Evolutionary conservation across 768 basidiomycete species (phyloP).

Genomic region (Boletales sp.): DNA sequence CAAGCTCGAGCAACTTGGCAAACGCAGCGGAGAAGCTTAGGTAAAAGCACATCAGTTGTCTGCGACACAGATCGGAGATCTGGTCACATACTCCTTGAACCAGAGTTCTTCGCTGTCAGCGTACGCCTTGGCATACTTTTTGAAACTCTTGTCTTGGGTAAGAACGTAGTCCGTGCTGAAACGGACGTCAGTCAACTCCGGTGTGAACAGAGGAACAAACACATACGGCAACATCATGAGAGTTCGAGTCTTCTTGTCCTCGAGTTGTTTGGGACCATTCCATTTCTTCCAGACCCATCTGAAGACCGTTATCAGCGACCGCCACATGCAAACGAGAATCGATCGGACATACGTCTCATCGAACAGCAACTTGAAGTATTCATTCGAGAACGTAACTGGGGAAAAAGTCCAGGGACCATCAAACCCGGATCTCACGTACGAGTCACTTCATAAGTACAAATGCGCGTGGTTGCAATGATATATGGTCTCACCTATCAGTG

Average conservation of each 20-base stretch:
- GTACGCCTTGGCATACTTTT: conserved; percentile 83
- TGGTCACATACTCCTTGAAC: conserved; percentile 81
- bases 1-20: conserved; percentile 83
- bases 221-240: conserved; percentile 96
- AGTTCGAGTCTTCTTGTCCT: conserved; percentile 83
- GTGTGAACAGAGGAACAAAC: background rate
- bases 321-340: background rate
- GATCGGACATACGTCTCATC: conserved; percentile 62
- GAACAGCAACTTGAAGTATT: conserved; percentile 81
- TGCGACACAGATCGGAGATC: background rate
- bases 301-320: background rate
- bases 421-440: conserved; percentile 58
- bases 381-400: conserved; percentile 83
- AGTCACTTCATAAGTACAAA: background rate
- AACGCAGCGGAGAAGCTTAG: conserved; percentile 79
- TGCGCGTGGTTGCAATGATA: background rate
- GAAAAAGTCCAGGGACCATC: conserved; percentile 96
- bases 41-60: background rate
- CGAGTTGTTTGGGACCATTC: conserved; percentile 88
- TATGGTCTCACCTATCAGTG: conserved; percentile 52
- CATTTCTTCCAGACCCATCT: conserved; percentile 95
- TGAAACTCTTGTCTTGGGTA: conserved; percentile 87
- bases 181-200: background rate
- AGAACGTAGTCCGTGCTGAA: conserved; percentile 83
- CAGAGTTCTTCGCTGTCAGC: conserved; percentile 81